Percentiles rank a stretch among this genome's conserved stretches.
These are phyloP conservation scores for Penicillium arizonense DNA, from an alignment of 495 filamentous ascomycete species.

Conservation along the genomic window DNA sequence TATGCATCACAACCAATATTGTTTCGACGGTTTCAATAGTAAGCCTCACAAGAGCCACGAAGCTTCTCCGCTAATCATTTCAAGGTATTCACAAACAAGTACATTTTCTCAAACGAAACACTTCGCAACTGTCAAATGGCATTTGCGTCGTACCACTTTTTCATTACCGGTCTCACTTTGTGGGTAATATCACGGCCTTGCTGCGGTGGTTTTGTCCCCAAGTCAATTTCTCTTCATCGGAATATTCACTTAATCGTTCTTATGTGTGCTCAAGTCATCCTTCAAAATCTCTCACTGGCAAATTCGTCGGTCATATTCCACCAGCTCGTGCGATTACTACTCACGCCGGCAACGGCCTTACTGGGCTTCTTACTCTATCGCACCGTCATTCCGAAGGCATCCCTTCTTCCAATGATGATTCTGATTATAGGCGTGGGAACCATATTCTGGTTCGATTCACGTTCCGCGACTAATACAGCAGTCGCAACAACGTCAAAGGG, in stretches of 20 bases:
- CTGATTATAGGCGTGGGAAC: constrained; percentile 67
- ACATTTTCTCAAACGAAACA: constrained; percentile 65
- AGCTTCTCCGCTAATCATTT: too few species aligned
- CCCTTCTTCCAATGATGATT: constrained; percentile 51
- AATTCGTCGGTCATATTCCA: constrained; percentile 74
- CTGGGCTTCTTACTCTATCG: constrained; percentile 67
- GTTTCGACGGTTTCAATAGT: too few species aligned
- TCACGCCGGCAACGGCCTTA: constrained; percentile 65
- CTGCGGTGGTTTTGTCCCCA: constrained; percentile 59
- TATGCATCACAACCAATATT: too few species aligned
- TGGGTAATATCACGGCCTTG: constrained; percentile 62
- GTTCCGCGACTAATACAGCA: constrained; percentile 41
- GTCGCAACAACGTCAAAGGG: constrained; percentile 52
- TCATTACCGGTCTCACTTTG: constrained; percentile 64
- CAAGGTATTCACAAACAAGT: constrained; percentile 76
- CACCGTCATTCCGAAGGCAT: constrained; percentile 51
- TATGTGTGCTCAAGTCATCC: constrained; percentile 71
- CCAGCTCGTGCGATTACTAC: constrained; percentile 68
- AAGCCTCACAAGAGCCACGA: too few species aligned
- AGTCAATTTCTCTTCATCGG: constrained; percentile 50
- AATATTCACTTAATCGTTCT: constrained; percentile 64
- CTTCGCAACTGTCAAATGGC: constrained; percentile 66
- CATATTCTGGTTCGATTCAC: constrained; percentile 70
- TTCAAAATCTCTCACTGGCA: constrained; percentile 72
- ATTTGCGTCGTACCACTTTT: constrained; percentile 73